Base-by-base conservation (phyloP, 1,284 basidiomycete genomes). In the Ustilago xerochloae region DNA sequence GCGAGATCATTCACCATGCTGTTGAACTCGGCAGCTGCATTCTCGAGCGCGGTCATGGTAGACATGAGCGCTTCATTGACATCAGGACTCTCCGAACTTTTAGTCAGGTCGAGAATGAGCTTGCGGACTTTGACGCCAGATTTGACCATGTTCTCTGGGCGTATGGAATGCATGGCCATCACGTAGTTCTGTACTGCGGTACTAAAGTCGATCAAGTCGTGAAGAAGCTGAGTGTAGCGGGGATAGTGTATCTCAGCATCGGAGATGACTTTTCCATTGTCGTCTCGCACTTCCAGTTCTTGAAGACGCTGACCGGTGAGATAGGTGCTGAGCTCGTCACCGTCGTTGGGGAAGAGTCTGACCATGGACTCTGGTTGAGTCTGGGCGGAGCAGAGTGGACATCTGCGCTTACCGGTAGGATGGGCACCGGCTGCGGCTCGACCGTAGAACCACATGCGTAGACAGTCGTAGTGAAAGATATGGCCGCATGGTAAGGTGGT, bases 381-480 rank as follows among this genome's bases (percentile, higher is more conserved):
- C 3, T 32, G 15, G 6, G 7, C n/a, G 3, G 69, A 55, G 39
- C 73, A 75, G 18, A 75, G 61, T 2, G 68, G 63, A 22, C 73
- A 75, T 47, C 61, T 54, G 20, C 56, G 59, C 26, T 57, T 49
- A 10, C 38, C 32, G 43, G 33, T 28, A 2, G 33, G 57, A 6
- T 45, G 35, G 13, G 45, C 45, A 13, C 20, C 36, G 10, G 22
- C n/a, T 9, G 48, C 43, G n/a, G 45, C 30, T 2, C 53, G 4
- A 6, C 70, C 64, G 35, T 57, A 67, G 51, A 71, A 64, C 73
- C 73, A 75, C 15, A 50, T 32, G 7, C 52, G 32, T 28, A 75
- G 56, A 54, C 73, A 75, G 2, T 58, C 50, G 38, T 33, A 41
- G 39, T 75, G 73, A 33, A 71, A 75, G 61, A 75, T 71, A 28